Conservation (phyloP, 805 yeast species). For the Cyberlindnera bimundalis region DNA sequence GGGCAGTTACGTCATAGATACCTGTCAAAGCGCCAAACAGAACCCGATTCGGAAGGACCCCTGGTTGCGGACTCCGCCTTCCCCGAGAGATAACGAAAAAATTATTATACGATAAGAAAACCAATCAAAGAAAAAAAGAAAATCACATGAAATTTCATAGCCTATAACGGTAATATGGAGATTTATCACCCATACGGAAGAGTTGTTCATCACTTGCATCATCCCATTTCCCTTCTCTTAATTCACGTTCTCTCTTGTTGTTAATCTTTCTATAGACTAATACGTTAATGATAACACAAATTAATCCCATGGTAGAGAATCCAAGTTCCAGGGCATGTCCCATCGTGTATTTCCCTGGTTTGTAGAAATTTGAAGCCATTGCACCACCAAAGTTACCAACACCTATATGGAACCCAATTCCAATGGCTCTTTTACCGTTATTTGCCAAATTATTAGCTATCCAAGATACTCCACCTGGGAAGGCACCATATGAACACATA, state of each 20-base stretch:
- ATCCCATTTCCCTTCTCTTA: constrained; percentile 32
- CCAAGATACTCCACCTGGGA: constrained; percentile 36
- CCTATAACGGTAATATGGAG: constrained; percentile 37
- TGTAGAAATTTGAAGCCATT: constrained; percentile 33
- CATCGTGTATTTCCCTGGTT: constrained; percentile 28
- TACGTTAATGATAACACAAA: constrained; percentile 20
- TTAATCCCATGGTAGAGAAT: constrained; percentile 32
- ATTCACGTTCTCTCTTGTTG: constrained; percentile 24
- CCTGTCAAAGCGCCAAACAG: neutral
- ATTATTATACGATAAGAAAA: neutral
- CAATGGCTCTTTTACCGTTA: constrained; percentile 34
- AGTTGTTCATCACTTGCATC: constrained; percentile 28
- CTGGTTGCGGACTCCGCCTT: too few relatives aligned
- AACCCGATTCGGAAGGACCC: neutral
- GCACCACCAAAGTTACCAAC: constrained; percentile 36
- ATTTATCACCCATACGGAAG: constrained; percentile 39
- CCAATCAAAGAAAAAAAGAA: too few relatives aligned
- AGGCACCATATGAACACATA: constrained; percentile 28
- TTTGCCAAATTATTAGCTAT: constrained; percentile 34
- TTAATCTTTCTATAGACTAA: constrained; percentile 27
- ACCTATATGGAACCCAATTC: constrained; percentile 37
- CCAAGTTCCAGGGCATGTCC: constrained; percentile 34
- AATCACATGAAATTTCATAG: constrained; percentile 5
- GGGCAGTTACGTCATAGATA: neutral
- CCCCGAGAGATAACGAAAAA: neutral